These are phyloP conservation scores for Mucor plumbeus DNA, from an alignment of 371 early-diverging fungal genomes.

Conservation along the genomic window DNA sequence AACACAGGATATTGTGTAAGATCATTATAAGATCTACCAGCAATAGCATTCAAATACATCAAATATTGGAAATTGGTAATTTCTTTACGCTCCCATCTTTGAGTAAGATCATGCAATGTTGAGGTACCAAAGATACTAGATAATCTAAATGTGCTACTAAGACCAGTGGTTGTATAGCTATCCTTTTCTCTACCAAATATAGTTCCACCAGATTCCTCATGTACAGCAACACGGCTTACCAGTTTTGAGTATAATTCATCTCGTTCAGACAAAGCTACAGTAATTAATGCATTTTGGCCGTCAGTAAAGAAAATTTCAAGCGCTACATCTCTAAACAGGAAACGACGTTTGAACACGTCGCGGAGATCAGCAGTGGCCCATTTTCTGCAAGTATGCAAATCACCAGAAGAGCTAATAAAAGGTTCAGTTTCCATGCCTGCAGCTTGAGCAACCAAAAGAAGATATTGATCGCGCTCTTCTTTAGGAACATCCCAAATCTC, in stretches of 20 bases:
- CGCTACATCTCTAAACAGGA: constrained; percentile 76
- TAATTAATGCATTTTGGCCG: constrained; percentile 76
- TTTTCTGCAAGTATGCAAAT: constrained; percentile 63
- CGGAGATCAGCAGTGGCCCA: constrained; percentile 73
- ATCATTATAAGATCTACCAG: constrained; percentile 77
- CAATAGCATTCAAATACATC: constrained; percentile 86
- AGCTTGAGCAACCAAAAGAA: constrained; percentile 64
- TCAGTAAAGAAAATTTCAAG: constrained; percentile 80
- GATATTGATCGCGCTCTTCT: constrained; percentile 74
- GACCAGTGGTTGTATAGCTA: constrained; percentile 19
- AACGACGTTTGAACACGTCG: constrained; percentile 77
- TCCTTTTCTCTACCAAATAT: constrained; percentile 55
- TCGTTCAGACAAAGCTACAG: constrained; percentile 66
- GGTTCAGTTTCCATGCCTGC: constrained; percentile 60
- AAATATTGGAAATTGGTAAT: constrained; percentile 89
- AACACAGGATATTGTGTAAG: constrained; percentile 77
- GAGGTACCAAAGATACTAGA: constrained; percentile 70
- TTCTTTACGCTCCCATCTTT: constrained; percentile 77
- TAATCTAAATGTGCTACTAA: constrained; percentile 56
- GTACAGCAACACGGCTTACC: constrained; percentile 58
- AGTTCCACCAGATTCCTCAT: constrained; percentile 47
- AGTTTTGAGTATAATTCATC: constrained; percentile 74
- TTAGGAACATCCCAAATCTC: constrained; percentile 76
- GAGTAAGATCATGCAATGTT: constrained; percentile 69
- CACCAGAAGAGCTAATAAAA: constrained; percentile 49